Conservation (phyloP, 257 asterid genomes). For the Nicotiana otophora region DNA sequence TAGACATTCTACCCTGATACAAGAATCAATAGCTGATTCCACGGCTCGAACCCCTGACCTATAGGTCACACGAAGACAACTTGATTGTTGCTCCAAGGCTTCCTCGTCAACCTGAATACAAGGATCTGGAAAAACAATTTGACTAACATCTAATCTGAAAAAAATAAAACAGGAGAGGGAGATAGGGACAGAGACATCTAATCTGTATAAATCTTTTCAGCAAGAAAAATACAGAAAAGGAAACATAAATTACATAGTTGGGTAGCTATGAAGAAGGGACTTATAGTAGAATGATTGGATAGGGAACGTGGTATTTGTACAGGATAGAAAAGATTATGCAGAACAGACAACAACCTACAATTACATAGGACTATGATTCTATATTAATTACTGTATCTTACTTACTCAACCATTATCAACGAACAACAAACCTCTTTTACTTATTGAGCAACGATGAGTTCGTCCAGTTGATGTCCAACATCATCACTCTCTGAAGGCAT, state of each 20-base stretch:
- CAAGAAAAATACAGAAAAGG: constrained; percentile 4
- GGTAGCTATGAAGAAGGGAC: not conserved
- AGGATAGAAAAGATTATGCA: constrained; percentile 5
- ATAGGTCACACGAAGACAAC: too few relatives aligned
- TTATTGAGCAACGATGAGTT: constrained; percentile 81
- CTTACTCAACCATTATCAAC: not conserved
- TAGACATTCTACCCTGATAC: too few relatives aligned
- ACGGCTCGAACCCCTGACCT: too few relatives aligned
- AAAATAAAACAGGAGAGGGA: not conserved
- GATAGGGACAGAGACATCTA: not conserved
- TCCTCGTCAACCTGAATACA: too few relatives aligned
- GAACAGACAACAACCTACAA: not conserved
- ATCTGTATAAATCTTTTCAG: constrained; percentile 2
- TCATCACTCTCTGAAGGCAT: constrained; percentile 44
- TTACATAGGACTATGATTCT: constrained; percentile 21
- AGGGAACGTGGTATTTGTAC: constrained; percentile 8
- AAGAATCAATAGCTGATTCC: too few relatives aligned
- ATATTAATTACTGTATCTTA: constrained; percentile 2
- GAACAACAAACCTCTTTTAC: constrained; percentile 16
- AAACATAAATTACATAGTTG: not conserved
- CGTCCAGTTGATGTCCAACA: constrained; percentile 41
- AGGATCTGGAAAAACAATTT: not conserved
- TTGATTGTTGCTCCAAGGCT: too few relatives aligned
- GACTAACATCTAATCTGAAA: not conserved
- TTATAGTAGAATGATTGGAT: not conserved